Evolutionary conservation across 2,329 filamentous ascomycete species (phyloP).

Genomic region (Mollisiaceae sp.): DNA sequence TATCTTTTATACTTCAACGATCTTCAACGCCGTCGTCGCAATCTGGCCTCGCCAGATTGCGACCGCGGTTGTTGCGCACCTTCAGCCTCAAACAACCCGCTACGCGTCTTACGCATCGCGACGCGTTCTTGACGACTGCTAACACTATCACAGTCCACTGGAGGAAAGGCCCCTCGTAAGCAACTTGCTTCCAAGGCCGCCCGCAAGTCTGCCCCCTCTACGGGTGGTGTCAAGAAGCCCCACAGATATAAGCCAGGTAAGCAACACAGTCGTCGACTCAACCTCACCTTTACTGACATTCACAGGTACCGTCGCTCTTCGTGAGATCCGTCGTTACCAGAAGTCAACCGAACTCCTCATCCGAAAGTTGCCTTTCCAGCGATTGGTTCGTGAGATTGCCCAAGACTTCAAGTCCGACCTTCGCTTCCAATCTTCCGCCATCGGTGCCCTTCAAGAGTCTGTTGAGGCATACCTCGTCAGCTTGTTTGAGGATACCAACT

Average conservation of each 20-base stretch:
- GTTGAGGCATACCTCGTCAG: slow-evolving; percentile 95
- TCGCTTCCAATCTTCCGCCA: slow-evolving; percentile 97
- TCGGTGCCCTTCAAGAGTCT: slow-evolving; percentile 96
- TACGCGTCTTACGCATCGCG: slow-evolving; percentile 27
- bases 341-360: slow-evolving; percentile 96
- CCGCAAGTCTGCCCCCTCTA: slow-evolving; percentile 96
- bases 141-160: slow-evolving; percentile 62
- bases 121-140: slow-evolving; percentile 31
- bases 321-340: slow-evolving; percentile 98
- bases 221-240: slow-evolving; percentile 96
- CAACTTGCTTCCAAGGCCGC: slow-evolving; percentile 98
- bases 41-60: slow-evolving; percentile 35
- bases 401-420: slow-evolving; percentile 95
- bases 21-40: slow-evolving; percentile 30
- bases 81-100: slow-evolving; percentile 22
- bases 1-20: slow-evolving; percentile 21
- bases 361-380: slow-evolving; percentile 97
- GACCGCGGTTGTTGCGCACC: slow-evolving; percentile 28
- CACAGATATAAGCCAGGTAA: slow-evolving; percentile 84
- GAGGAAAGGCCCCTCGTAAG: slow-evolving; percentile 85
- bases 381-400: slow-evolving; percentile 95
- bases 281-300: slow-evolving; percentile 1
- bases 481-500: slow-evolving; percentile 74
- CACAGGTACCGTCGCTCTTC: slow-evolving; percentile 84
- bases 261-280: slow-evolving; percentile 34